A percentile compares a stretch with the other conserved stretches of the same genome.
Evolutionary conservation across 1,139 yeast species (phyloP).

Genomic region (Pichia sp.): DNA sequence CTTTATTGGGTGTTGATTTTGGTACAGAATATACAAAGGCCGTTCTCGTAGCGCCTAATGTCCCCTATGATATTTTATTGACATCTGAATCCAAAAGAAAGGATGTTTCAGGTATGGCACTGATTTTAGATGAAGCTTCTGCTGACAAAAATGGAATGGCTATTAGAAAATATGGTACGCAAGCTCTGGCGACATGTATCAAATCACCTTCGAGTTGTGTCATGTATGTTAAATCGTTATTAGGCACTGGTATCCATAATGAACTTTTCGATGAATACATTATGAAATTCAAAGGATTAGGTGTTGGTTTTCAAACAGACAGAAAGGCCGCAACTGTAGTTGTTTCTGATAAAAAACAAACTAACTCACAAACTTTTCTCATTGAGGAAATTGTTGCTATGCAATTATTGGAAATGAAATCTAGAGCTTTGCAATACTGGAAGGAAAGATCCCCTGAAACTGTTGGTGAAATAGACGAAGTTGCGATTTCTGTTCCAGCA

Average conservation of each 20-base stretch:
- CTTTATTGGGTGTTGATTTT: slow-evolving; percentile 80
- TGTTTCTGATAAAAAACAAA: slow-evolving; percentile 30
- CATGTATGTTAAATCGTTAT: slow-evolving; percentile 56
- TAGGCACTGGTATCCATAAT: slow-evolving; percentile 57
- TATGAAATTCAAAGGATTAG: slow-evolving; percentile 53
- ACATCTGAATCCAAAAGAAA: slow-evolving; percentile 90
- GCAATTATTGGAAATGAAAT: slow-evolving; percentile 60
- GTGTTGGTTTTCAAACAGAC: slow-evolving; percentile 37
- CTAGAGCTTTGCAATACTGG: slow-evolving; percentile 50
- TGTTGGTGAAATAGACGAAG: slow-evolving; percentile 49
- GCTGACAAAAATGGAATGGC: slow-evolving; percentile 27
- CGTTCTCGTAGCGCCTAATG: slow-evolving; percentile 82
- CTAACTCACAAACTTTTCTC: slow-evolving; percentile 14
- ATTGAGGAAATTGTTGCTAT: slow-evolving; percentile 83
- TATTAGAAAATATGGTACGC: slow-evolving; percentile 64
- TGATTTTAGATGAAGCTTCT: slow-evolving; percentile 31
- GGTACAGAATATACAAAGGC: slow-evolving; percentile 90
- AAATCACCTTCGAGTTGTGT: slow-evolving; percentile 70
- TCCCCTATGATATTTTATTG: slow-evolving; percentile 77
- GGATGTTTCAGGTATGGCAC: slow-evolving; percentile 69
- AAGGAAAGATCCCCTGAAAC: slow-evolving; percentile 32
- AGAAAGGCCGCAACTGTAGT: slow-evolving; percentile 51
- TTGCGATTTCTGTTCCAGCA: slow-evolving; percentile 72
- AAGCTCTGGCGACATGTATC: slow-evolving; percentile 61
- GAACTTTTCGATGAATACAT: slow-evolving; percentile 38